Evolutionary conservation across 1,139 yeast species (phyloP).

Genomic region (Hansenula lynferdii): DNA sequence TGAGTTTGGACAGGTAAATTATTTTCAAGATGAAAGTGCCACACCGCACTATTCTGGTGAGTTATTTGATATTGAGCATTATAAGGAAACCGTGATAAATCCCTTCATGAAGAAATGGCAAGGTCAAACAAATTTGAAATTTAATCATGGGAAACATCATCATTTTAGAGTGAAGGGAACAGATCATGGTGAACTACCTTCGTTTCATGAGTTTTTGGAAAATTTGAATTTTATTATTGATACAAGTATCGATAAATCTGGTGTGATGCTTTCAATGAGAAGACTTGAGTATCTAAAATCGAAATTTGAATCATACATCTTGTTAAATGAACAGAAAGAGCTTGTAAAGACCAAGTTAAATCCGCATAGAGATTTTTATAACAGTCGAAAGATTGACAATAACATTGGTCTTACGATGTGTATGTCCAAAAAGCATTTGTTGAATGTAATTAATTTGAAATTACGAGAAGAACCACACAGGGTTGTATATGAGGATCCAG

Average conservation of each 20-base stretch:
- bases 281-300: conserved; percentile 16
- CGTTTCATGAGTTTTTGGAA: conserved; percentile 14
- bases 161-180: conserved; percentile 8
- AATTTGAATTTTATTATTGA: conserved; percentile 16
- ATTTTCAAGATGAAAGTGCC: conserved; percentile 17
- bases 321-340: conserved; percentile 20
- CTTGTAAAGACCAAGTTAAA: conserved; percentile 17
- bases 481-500: conserved; percentile 16
- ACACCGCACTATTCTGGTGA: conserved; percentile 21
- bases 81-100: conserved; percentile 2
- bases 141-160: conserved; percentile 1
- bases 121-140: neutral
- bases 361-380: conserved; percentile 23
- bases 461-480: conserved; percentile 18
- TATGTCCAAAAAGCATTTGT: conserved; percentile 20
- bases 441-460: conserved; percentile 18
- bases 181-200: conserved; percentile 5
- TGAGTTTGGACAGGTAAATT: conserved; percentile 19
- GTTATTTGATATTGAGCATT: conserved; percentile 15
- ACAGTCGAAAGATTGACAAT: conserved; percentile 21
- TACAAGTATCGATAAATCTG: conserved; percentile 8
- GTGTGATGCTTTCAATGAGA: conserved; percentile 8
- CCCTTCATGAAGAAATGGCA: neutral
- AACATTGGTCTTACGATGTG: conserved; percentile 19
- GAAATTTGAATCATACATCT: conserved; percentile 17